Conservation (phyloP, 2,329 filamentous ascomycete genomes). For the Akanthomyces lecanii region DNA sequence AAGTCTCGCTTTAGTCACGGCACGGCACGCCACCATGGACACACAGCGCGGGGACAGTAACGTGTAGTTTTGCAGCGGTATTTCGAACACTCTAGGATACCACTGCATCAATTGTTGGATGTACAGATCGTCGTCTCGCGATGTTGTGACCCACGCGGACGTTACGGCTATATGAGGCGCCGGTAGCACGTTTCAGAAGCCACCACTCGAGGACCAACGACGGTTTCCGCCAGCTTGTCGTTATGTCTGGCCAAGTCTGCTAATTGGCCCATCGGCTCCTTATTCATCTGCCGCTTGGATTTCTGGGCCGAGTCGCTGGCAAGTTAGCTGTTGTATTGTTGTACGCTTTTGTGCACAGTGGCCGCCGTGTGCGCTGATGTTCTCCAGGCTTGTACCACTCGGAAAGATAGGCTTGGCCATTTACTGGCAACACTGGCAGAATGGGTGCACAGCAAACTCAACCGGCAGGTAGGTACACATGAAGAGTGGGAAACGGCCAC, state of each 20-base stretch:
- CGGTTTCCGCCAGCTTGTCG: neutral
- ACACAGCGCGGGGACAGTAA: neutral
- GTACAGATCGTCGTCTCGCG: neutral
- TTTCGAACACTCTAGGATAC: neutral
- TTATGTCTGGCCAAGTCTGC: neutral
- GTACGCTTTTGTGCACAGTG: neutral
- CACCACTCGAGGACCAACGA: neutral
- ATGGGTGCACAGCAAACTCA: too few relatives aligned
- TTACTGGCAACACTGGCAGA: neutral
- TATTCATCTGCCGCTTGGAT: too few relatives aligned
- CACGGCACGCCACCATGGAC: neutral
- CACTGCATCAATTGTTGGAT: neutral
- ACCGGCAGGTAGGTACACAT: neutral
- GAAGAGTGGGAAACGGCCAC: neutral
- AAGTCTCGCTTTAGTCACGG: neutral
- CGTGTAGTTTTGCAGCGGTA: neutral
- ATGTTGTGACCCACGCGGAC: neutral
- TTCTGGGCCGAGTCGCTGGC: neutral
- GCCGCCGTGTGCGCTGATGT: neutral
- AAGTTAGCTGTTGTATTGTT: neutral
- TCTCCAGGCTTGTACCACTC: neutral
- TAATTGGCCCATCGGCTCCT: neutral
- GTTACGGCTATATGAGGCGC: constrained; percentile 1
- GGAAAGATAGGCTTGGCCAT: neutral
- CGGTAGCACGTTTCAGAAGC: constrained; percentile 11